These are phyloP conservation scores for Intubia oerlemansii DNA, from an alignment of 2,329 filamentous ascomycete genomes.

Conservation along the genomic window DNA sequence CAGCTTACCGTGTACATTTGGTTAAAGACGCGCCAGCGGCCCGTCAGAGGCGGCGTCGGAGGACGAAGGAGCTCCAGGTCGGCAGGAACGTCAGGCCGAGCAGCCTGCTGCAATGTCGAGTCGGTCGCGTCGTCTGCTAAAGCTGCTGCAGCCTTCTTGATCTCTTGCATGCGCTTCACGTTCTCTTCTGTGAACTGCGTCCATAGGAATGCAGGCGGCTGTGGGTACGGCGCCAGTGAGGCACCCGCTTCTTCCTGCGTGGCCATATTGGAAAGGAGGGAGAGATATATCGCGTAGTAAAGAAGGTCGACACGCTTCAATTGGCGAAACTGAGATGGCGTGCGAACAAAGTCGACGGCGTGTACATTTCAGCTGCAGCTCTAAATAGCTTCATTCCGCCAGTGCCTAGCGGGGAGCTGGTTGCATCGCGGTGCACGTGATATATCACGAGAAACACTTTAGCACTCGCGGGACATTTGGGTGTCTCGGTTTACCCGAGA, in stretches of 20 bases:
- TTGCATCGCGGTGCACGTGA: no score
- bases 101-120: conserved; percentile 17
- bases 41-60: conserved; percentile 48
- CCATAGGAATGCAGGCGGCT: conserved; percentile 68
- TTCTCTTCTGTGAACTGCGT: conserved; percentile 67
- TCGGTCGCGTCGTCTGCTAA: conserved; percentile 10
- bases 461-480: no score
- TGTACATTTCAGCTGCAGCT: no score
- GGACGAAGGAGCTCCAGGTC: conserved; percentile 65
- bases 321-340: no score
- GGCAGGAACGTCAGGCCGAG: conserved; percentile 29
- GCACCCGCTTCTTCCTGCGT: conserved; percentile 19
- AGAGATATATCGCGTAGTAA: no score
- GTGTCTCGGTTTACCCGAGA: no score
- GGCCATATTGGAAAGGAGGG: no score
- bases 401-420: no score
- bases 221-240: conserved; percentile 28
- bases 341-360: no score
- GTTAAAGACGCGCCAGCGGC: conserved; percentile 58
- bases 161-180: conserved; percentile 28
- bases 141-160: conserved; percentile 18
- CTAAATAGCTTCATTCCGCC: no score
- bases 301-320: no score
- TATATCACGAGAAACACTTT: no score
- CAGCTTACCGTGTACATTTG: conserved; percentile 41